Evolutionary conservation across 805 yeast species (phyloP).

Genomic region (Nakazawaea anatomiae): DNA sequence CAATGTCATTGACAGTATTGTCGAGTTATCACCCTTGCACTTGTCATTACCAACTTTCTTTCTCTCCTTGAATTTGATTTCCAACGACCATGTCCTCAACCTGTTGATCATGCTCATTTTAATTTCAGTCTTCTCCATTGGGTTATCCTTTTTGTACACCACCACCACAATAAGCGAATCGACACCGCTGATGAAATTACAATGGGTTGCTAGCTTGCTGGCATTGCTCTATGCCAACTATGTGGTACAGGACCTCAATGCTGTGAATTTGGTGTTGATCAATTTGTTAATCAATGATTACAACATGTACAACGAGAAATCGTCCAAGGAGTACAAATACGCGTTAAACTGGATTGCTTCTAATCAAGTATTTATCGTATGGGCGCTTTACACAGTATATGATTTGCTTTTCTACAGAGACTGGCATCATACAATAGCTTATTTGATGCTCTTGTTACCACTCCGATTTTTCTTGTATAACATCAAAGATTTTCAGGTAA

Average conservation of each 20-base stretch:
- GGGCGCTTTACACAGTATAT: slow-evolving; percentile 11
- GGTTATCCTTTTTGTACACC: background rate
- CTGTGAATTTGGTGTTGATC: slow-evolving; percentile 19
- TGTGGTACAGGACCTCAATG: slow-evolving; percentile 17
- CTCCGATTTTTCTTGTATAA: slow-evolving; percentile 15
- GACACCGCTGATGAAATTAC: background rate
- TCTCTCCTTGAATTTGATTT: slow-evolving; percentile 22
- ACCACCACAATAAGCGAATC: background rate
- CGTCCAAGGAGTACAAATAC: slow-evolving; percentile 13
- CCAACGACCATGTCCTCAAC: background rate
- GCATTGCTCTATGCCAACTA: slow-evolving; percentile 12
- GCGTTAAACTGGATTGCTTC: slow-evolving; percentile 4
- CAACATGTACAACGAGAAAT: slow-evolving; percentile 16
- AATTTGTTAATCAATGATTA: slow-evolving; percentile 14
- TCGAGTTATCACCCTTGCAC: slow-evolving; percentile 26
- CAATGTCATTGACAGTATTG: slow-evolving; percentile 11
- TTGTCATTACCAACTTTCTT: slow-evolving; percentile 27
- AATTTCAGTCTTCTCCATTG: slow-evolving; percentile 3
- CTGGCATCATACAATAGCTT: slow-evolving; percentile 12
- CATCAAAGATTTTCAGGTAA: background rate
- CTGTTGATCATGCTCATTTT: background rate
- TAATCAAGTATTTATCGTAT: slow-evolving; percentile 17
- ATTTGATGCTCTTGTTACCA: slow-evolving; percentile 17
- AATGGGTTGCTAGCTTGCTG: slow-evolving; percentile 1
- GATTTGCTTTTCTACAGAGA: slow-evolving; percentile 8